phyloP scores from a whole-genome alignment of 768 basidiomycete species.

The Phlebiopsis flavidoalba region DNA sequence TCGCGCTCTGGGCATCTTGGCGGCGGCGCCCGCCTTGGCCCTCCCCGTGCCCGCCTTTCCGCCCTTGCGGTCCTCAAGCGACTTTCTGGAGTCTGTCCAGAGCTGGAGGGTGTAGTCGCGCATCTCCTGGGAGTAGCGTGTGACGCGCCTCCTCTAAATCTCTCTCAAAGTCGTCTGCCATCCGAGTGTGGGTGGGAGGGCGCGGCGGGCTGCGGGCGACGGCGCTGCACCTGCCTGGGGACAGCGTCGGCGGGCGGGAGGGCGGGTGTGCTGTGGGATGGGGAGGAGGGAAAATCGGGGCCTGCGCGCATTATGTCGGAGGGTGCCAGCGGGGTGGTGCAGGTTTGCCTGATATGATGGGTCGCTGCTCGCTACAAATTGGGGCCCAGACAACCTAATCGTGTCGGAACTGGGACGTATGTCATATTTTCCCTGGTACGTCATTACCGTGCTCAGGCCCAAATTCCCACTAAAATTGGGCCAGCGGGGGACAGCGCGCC shows the following conservation, averaged over 20 bases:
- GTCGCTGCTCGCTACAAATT: conserved; percentile 4
- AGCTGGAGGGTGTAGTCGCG: conserved; percentile 54
- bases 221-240: neutral
- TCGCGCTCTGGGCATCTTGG: neutral
- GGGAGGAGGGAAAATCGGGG: neutral
- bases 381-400: no score
- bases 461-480: neutral
- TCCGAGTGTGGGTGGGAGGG: neutral
- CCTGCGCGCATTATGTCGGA: neutral
- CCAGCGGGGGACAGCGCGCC: neutral
- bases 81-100: conserved; percentile 53
- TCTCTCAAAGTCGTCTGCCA: conserved; percentile 2
- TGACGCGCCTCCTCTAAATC: conserved; percentile 13
- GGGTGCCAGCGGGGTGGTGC: neutral
- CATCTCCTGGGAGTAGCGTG: conserved; percentile 21
- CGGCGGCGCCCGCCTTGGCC: neutral
- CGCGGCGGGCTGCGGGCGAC: neutral
- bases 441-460: neutral
- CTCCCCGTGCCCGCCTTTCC: neutral
- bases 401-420: neutral
- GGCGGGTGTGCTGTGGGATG: neutral
- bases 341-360: conserved; percentile 6
- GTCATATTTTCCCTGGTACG: conserved; percentile 8
- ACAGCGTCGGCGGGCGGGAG: neutral
- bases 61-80: conserved; percentile 34